A percentile compares a stretch with the other conserved stretches of the same genome.
These are phyloP conservation scores for Xylaria grammica DNA, from an alignment of 495 filamentous ascomycete species.

Conservation along the genomic window DNA sequence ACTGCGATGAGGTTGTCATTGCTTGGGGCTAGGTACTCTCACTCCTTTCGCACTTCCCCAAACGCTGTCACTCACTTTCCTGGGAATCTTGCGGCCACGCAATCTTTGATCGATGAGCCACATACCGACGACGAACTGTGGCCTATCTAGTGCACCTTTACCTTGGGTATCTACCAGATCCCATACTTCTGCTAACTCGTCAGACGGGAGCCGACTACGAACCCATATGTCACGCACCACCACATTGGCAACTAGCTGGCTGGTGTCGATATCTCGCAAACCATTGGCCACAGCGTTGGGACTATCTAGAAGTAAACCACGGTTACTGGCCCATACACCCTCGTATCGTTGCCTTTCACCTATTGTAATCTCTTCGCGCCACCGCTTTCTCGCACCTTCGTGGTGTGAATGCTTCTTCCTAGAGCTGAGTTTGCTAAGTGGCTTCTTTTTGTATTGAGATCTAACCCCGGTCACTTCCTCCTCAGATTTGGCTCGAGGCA, in stretches of 20 bases:
- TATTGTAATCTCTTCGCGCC: constrained; percentile 77
- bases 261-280: constrained; percentile 8
- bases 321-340: constrained; percentile 94
- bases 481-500: constrained; percentile 62
- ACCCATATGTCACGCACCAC: constrained; percentile 87
- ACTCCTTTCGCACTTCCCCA: constrained; percentile 81
- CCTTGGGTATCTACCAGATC: constrained; percentile 74
- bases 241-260: constrained; percentile 72
- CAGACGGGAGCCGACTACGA: constrained; percentile 69
- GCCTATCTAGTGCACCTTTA: constrained; percentile 66
- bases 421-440: constrained; percentile 39
- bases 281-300: background rate
- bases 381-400: constrained; percentile 85
- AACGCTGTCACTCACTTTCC: constrained; percentile 77
- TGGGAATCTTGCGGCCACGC: constrained; percentile 85
- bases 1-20: background rate
- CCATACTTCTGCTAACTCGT: constrained; percentile 82
- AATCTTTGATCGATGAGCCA: constrained; percentile 94
- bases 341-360: constrained; percentile 90
- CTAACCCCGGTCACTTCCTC: constrained; percentile 53
- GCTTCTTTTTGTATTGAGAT: constrained; percentile 50
- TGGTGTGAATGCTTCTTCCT: constrained; percentile 76
- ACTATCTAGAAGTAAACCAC: constrained; percentile 61
- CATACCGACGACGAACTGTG: constrained; percentile 93
- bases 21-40: constrained; percentile 42